Evolutionary conservation across 768 basidiomycete species (phyloP).

Genomic region (Suillus tomentosus): DNA sequence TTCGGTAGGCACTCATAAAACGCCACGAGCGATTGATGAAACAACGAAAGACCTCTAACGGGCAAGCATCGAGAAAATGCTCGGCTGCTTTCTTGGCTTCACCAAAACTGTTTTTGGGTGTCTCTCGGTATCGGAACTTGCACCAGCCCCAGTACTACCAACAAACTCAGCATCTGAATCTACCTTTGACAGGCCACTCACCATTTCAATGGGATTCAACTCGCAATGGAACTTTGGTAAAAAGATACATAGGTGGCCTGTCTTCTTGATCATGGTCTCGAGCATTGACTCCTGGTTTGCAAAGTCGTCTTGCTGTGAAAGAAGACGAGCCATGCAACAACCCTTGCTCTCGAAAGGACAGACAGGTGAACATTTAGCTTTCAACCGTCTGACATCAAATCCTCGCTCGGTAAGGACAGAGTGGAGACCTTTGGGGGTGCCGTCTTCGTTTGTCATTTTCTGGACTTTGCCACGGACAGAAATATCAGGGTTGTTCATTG

Average conservation of each 20-base stretch:
- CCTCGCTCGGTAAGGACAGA: slow-evolving; percentile 35
- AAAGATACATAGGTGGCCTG: slow-evolving; percentile 42
- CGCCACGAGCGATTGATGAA: no score
- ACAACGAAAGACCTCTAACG: no score
- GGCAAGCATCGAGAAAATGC: no score
- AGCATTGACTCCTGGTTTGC: no score
- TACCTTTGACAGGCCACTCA: slow-evolving; percentile 19
- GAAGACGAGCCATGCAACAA: slow-evolving; percentile 31
- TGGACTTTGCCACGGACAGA: no score
- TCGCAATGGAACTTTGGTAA: slow-evolving; percentile 49
- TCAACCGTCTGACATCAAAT: slow-evolving; percentile 36
- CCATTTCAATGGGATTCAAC: slow-evolving; percentile 50
- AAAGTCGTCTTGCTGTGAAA: slow-evolving; percentile 35
- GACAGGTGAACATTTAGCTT: slow-evolving; percentile 37
- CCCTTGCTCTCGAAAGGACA: slow-evolving; percentile 21
- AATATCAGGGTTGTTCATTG: no score
- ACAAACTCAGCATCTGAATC: background rate
- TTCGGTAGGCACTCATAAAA: no score
- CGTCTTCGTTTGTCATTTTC: background rate
- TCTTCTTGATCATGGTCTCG: no score
- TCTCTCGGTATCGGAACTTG: background rate
- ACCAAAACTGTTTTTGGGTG: no score
- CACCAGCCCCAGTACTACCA: slow-evolving; percentile 25
- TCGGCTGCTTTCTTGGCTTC: no score
- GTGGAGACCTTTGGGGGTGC: slow-evolving; percentile 21